A percentile compares a stretch with the other conserved stretches of the same genome.
Conservation (phyloP, 2,329 filamentous ascomycete species). For the Penicillium sp. region DNA sequence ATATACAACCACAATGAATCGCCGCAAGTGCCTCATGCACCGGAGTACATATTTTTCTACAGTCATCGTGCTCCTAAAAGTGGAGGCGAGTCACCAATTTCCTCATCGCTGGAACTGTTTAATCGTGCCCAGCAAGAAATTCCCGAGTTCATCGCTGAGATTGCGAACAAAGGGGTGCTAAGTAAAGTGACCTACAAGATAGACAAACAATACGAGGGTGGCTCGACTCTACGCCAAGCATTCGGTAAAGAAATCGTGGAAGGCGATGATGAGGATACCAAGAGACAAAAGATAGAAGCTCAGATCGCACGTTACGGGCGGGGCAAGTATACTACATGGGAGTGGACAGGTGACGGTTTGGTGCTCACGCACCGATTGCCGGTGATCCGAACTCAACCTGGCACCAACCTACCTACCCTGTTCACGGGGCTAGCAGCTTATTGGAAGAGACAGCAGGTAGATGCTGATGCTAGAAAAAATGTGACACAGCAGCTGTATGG, state of each 20-base stretch:
- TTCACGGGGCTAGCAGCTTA: conserved; percentile 54
- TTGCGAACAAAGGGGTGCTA: conserved; percentile 52
- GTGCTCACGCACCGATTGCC: conserved; percentile 52
- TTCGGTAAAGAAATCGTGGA: conserved; percentile 55
- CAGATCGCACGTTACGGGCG: conserved; percentile 55
- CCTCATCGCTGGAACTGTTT: conserved; percentile 54
- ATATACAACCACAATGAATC: conserved; percentile 60
- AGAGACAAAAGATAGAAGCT: conserved; percentile 51
- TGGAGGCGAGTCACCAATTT: conserved; percentile 53
- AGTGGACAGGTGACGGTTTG: conserved; percentile 52
- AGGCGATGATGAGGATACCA: conserved; percentile 48
- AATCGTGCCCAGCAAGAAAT: conserved; percentile 51
- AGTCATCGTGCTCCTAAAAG: conserved; percentile 41
- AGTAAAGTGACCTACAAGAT: conserved; percentile 49
- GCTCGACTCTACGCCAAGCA: conserved; percentile 52
- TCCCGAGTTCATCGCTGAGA: conserved; percentile 50
- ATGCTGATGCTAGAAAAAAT: conserved; percentile 31
- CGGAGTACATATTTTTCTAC: conserved; percentile 59
- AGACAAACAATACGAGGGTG: conserved; percentile 51
- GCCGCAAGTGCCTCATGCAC: conserved; percentile 56
- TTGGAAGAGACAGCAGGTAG: conserved; percentile 42
- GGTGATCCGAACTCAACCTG: conserved; percentile 53
- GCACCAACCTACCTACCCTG: conserved; percentile 51
- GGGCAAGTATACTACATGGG: conserved; percentile 53
- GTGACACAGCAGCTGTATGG: conserved; percentile 49